Evolutionary conservation across 2,329 filamentous ascomycete species (phyloP).

Genomic region (Aspergillus floridensis): DNA sequence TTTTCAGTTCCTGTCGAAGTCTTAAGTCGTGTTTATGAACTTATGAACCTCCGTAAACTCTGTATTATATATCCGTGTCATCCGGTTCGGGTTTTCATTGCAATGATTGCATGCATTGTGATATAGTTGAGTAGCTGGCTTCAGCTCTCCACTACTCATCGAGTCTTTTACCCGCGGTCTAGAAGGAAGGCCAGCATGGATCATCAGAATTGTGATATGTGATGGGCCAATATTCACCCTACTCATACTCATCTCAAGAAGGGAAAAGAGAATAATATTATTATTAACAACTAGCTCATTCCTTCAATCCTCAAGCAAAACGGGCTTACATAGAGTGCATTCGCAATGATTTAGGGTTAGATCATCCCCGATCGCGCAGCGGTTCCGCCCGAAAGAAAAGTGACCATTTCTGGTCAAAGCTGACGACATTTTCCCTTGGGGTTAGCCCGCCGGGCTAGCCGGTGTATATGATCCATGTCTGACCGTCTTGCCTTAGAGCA

Average conservation of each 20-base stretch:
- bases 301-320: neutral
- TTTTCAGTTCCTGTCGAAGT: neutral
- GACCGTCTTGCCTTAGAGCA: neutral
- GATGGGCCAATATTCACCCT: neutral
- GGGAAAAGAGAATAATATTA: neutral
- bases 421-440: slow-evolving; percentile 14
- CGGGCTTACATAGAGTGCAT: neutral
- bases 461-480: neutral
- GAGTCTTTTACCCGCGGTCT: neutral
- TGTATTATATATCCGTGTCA: neutral
- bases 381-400: slow-evolving; percentile 18
- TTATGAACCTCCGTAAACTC: neutral
- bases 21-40: neutral
- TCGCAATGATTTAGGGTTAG: slow-evolving; percentile 12
- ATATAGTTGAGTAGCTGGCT: neutral
- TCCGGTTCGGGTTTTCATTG: neutral
- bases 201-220: neutral
- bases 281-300: neutral
- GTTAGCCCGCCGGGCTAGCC: slow-evolving; percentile 8
- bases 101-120: neutral
- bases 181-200: too few relatives aligned
- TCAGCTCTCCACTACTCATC: neutral
- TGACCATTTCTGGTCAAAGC: slow-evolving; percentile 15
- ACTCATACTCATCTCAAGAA: neutral
- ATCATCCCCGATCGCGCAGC: slow-evolving; percentile 16